Evolutionary conservation across 2,329 filamentous ascomycete species (phyloP).

Genomic region (Alternaria consortialis): DNA sequence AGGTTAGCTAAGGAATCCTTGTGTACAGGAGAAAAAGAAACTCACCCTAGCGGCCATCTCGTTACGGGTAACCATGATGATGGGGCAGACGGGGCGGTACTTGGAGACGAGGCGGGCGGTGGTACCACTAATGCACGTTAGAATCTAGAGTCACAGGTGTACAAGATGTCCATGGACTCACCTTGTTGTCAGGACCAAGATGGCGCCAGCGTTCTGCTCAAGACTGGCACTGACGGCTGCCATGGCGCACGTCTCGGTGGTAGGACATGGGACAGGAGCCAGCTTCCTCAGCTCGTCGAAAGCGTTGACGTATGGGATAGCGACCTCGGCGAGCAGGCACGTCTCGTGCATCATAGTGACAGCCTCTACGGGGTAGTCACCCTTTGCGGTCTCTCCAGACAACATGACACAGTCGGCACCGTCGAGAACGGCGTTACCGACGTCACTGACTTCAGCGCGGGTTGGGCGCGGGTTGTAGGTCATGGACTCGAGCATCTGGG

Average conservation of each 20-base stretch:
- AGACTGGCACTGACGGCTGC: conserved; percentile 94
- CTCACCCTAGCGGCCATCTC: conserved; percentile 76
- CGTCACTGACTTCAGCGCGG: conserved; percentile 97
- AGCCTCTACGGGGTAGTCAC: conserved; percentile 89
- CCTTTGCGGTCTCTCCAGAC: conserved; percentile 99
- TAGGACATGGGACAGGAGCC: conserved; percentile 82
- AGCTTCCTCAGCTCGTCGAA: conserved; percentile 94
- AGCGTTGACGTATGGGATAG: conserved; percentile 94
- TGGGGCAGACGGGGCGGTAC: conserved; percentile 97
- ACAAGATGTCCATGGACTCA: conserved; percentile 49
- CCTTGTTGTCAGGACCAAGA: conserved; percentile 94
- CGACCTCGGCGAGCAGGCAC: conserved; percentile 94
- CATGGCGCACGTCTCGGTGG: conserved; percentile 95
- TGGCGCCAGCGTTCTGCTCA: conserved; percentile 94
- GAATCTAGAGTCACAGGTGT: conserved; percentile 18
- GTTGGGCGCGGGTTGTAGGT: conserved; percentile 99
- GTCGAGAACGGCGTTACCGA: conserved; percentile 97
- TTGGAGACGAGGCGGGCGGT: conserved; percentile 96
- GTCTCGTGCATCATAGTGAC: conserved; percentile 99
- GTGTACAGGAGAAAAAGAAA: conserved; percentile 10
- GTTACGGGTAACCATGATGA: conserved; percentile 98
- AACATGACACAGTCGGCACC: conserved; percentile 99
- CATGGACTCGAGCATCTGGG: conserved; percentile 99
- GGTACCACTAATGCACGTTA: conserved; percentile 69
- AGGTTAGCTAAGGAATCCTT: conserved; percentile 23